Conservation (phyloP, 2,329 filamentous ascomycete genomes). For the Fusarium tanahbumbuense region DNA sequence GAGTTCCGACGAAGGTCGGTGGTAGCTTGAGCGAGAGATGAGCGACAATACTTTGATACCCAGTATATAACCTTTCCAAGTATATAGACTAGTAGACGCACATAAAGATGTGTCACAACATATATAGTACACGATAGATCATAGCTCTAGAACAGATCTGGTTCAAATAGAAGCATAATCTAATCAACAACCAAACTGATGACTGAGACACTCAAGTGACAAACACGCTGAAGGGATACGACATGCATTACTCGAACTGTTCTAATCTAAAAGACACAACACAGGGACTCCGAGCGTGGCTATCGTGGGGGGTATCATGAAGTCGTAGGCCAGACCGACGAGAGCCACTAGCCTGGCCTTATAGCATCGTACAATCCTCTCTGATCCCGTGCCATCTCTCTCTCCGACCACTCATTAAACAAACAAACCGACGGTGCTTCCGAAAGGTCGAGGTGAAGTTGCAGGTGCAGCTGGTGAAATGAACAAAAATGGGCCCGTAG, state of each 20-base stretch:
- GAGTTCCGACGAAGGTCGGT: conserved; percentile 53
- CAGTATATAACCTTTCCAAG: conserved; percentile 27
- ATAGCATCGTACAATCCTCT: conserved; percentile 42
- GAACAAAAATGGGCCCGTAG: conserved; percentile 7
- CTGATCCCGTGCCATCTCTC: conserved; percentile 41
- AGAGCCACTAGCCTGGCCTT: conserved; percentile 37
- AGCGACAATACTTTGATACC: conserved; percentile 16
- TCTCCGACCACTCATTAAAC: conserved; percentile 27
- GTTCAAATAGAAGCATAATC: neutral
- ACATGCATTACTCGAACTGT: conserved; percentile 41
- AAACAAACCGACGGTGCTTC: conserved; percentile 16
- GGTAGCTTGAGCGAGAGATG: conserved; percentile 25
- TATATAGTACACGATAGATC: neutral
- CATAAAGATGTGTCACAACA: neutral
- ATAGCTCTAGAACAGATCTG: neutral
- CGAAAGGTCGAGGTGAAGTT: neutral
- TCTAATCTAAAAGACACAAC: conserved; percentile 39
- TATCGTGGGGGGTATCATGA: conserved; percentile 46
- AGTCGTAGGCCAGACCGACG: conserved; percentile 42
- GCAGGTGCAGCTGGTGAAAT: conserved; percentile 11
- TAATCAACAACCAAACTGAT: neutral
- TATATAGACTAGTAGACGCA: conserved; percentile 27
- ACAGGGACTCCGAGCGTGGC: conserved; percentile 45
- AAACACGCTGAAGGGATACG: conserved; percentile 4
- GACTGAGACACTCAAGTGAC: neutral